Evolutionary conservation across 768 basidiomycete species (phyloP).

Genomic region (Pluteus cervinus): DNA sequence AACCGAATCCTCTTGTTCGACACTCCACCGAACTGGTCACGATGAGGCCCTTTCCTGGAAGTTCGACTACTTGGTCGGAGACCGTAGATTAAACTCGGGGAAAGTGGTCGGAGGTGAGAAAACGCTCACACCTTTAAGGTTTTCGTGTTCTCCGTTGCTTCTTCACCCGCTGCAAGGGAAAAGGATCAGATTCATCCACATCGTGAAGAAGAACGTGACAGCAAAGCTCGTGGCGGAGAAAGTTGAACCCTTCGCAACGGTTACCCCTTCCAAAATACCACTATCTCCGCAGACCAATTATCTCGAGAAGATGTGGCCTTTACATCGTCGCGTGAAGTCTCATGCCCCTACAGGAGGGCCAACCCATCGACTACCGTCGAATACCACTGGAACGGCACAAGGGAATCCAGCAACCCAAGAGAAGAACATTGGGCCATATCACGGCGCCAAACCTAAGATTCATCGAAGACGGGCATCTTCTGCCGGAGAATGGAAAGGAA

Average conservation of each 20-base stretch:
- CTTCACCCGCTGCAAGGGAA: conserved; percentile 59
- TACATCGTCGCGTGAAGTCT: too few species aligned
- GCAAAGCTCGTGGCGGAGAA: conserved; percentile 63
- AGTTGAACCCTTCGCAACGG: conserved; percentile 42
- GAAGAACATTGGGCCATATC: conserved; percentile 9
- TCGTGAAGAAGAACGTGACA: conserved; percentile 63
- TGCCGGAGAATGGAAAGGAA: conserved; percentile 30
- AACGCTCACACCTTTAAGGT: conserved; percentile 63
- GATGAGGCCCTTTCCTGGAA: conserved; percentile 56
- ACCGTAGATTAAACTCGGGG: conserved; percentile 44
- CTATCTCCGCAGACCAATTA: too few species aligned
- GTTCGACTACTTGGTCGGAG: conserved; percentile 73
- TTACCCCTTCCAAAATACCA: too few species aligned
- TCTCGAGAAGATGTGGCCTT: too few species aligned
- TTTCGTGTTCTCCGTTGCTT: conserved; percentile 67
- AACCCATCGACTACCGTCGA: too few species aligned
- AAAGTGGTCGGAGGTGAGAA: conserved; percentile 62
- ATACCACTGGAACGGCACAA: background rate
- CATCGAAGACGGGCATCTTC: conserved; percentile 42
- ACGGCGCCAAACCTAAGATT: background rate
- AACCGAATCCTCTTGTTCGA: conserved; percentile 39
- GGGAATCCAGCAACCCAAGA: too few species aligned
- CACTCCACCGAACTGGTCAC: conserved; percentile 11
- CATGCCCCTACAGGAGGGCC: too few species aligned
- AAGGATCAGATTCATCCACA: conserved; percentile 62